Base-by-base conservation (phyloP, 129 eudicot genomes). In the Saussurea involucrata region DNA sequence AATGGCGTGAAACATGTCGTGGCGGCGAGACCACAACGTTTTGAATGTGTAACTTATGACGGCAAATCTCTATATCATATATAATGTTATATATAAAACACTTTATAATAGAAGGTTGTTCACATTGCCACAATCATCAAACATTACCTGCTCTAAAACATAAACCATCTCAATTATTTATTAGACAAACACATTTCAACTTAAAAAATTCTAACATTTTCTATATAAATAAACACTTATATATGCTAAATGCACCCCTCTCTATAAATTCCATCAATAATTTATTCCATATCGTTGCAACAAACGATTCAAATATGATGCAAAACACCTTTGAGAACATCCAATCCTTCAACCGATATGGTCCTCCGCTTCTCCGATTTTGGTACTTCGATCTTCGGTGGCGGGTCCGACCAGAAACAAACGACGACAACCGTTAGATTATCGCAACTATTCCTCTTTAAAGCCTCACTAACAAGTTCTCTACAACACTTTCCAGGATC, bases 321-420 rank as follows among this genome's bases (percentile, higher is more conserved):
- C 83, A 87, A 82, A 37, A 86, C 91, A 20, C 93, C 96, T 67
- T 92, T 89, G 25, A 92, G 75, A 61, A 89, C 86, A 87, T 92
- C 95, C 78, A 92, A 68, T 64, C 97, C 97, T 84, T 92, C 97
- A 9, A 86, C 93, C 11, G 97, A 92, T 63, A 92, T 92, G 77
- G 91, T 92, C 81, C 95, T 78, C 76, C 96, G 82, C 68, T 82
- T 85, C 10, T 83, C 81, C 12, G 86, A 73, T 74, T 69, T 84
- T 0, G 92, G 93, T 44, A 92, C 68, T 69, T 92, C 97, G 6
- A 92, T 92, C 73, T 81, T 77, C 0, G 95, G 89, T 2, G 97
- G 97, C 2, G 97, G 97, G 28, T 92, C 88, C 3, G 77, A 46
- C 11, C 93, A 87, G 87, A 92, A 92, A 73, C 97, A 92, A 6